phyloP scores from a whole-genome alignment of 495 filamentous ascomycete species.

The Xylaria palmicola region DNA sequence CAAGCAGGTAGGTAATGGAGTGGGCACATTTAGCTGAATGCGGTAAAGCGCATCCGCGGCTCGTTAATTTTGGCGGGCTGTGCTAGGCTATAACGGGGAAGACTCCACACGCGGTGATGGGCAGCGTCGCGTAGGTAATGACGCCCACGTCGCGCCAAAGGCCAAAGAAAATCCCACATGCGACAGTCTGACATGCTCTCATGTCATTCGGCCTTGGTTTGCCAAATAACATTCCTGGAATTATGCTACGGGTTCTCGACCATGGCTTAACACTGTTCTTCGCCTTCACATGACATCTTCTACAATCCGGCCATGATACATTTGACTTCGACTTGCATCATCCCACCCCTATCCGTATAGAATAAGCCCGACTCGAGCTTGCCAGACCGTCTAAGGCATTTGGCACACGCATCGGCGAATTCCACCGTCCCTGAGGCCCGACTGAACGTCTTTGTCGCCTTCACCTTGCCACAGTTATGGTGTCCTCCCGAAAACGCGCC shows the following conservation, averaged over 20 bases:
- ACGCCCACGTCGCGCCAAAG: slow-evolving; percentile 14
- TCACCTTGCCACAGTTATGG: slow-evolving; percentile 39
- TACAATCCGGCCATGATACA: not conserved
- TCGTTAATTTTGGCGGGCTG: not conserved
- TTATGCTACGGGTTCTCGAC: not conserved
- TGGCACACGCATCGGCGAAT: not conserved
- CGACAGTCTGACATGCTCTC: slow-evolving; percentile 7
- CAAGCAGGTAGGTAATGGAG: too few relatives aligned
- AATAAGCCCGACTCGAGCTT: not conserved
- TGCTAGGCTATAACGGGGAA: not conserved
- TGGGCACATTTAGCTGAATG: too few relatives aligned
- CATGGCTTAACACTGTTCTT: not conserved
- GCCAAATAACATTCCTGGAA: not conserved
- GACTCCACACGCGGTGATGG: not conserved
- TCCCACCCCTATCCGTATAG: not conserved
- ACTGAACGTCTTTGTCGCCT: not conserved
- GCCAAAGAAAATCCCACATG: slow-evolving; percentile 16
- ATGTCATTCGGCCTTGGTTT: not conserved
- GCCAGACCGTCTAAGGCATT: not conserved
- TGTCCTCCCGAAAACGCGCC: slow-evolving; percentile 64
- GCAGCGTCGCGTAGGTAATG: slow-evolving; percentile 14
- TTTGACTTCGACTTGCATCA: not conserved
- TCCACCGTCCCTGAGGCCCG: not conserved
- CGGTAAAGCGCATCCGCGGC: too few relatives aligned
- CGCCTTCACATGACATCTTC: not conserved